These are phyloP conservation scores for Rugonectria rugulosa DNA, from an alignment of 2,329 filamentous ascomycete species.

Conservation along the genomic window DNA sequence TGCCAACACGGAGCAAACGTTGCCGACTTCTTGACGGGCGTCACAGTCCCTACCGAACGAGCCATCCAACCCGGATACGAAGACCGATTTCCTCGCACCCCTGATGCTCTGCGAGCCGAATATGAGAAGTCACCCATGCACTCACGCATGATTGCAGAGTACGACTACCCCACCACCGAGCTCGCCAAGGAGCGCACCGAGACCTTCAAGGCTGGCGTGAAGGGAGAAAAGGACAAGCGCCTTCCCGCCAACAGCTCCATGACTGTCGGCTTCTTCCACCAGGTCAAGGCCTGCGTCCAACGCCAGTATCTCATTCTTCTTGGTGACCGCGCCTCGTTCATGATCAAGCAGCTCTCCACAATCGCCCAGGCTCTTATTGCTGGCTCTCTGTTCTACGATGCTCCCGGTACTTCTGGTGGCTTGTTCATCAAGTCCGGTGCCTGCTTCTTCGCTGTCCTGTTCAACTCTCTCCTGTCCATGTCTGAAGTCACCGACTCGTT, in stretches of 20 bases:
- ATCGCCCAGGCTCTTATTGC: conserved; percentile 67
- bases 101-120: conserved; percentile 51
- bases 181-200: conserved; percentile 57
- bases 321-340: conserved; percentile 69
- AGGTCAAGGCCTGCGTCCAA: conserved; percentile 63
- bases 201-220: conserved; percentile 61
- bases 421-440: conserved; percentile 71
- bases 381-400: conserved; percentile 73
- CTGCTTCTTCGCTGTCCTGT: conserved; percentile 70
- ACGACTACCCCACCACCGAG: conserved; percentile 61
- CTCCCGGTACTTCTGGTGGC: conserved; percentile 63
- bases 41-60: conserved; percentile 73
- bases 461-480: conserved; percentile 68
- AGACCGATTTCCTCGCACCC: conserved; percentile 53
- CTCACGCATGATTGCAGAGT: conserved; percentile 60
- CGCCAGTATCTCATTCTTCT: conserved; percentile 72
- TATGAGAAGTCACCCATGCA: conserved; percentile 63
- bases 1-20: conserved; percentile 69
- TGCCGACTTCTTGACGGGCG: conserved; percentile 71
- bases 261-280: conserved; percentile 61
- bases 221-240: conserved; percentile 61
- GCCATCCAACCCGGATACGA: conserved; percentile 58
- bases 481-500: conserved; percentile 72
- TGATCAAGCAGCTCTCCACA: conserved; percentile 68
- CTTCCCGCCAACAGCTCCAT: conserved; percentile 62